Conservation (phyloP, 2,329 filamentous ascomycete species). For the Aspergillus costaricaensis region DNA sequence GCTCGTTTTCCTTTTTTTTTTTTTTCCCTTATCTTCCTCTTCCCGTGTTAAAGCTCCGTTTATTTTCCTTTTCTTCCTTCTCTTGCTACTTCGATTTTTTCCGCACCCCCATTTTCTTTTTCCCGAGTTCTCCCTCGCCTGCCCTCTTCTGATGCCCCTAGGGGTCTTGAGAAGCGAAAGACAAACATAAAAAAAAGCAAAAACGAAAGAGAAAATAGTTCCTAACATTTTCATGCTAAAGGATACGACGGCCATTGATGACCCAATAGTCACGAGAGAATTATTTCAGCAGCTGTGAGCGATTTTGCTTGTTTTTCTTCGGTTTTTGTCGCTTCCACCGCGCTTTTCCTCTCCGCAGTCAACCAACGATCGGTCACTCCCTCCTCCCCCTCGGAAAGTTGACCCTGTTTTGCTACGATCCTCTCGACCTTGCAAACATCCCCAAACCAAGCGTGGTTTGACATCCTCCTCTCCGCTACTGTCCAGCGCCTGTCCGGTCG, state of each 20-base stretch:
- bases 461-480: constrained; percentile 2
- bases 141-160: constrained; percentile 14
- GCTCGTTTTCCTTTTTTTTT: constrained; percentile 14
- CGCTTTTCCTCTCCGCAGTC: constrained; percentile 2
- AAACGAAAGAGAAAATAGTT: constrained; percentile 14
- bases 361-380: neutral
- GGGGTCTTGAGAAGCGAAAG: constrained; percentile 2
- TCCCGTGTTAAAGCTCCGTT: constrained; percentile 9
- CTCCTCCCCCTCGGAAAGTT: constrained; percentile 12
- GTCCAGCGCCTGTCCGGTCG: constrained; percentile 21
- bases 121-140: constrained; percentile 17
- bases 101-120: constrained; percentile 12
- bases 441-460: constrained; percentile 1
- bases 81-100: constrained; percentile 7
- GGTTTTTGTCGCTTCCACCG: constrained; percentile 11
- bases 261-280: constrained; percentile 23
- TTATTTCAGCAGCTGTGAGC: constrained; percentile 21
- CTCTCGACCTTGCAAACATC: constrained; percentile 5
- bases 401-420: constrained; percentile 17
- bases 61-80: constrained; percentile 16
- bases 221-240: constrained; percentile 14
- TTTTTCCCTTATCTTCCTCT: constrained; percentile 7
- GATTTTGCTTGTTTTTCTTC: constrained; percentile 16
- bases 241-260: constrained; percentile 21
- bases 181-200: neutral